These are phyloP conservation scores for Pestalotiopsis fici DNA, from an alignment of 2,329 filamentous ascomycete species.

Conservation along the genomic window DNA sequence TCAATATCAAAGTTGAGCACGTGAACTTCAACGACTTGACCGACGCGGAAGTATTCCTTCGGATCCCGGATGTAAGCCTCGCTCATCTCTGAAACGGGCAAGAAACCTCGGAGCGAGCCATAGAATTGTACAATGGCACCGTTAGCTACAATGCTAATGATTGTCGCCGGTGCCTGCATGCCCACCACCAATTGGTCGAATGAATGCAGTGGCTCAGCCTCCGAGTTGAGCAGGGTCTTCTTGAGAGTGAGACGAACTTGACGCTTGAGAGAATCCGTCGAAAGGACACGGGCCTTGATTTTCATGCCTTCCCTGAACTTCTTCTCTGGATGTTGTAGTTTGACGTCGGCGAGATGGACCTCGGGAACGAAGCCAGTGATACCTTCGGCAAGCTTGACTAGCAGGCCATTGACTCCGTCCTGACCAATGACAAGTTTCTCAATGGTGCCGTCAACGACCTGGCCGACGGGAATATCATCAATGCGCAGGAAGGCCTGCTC, in stretches of 20 bases:
- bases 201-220: constrained; percentile 74
- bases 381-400: constrained; percentile 82
- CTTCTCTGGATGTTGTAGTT: constrained; percentile 89
- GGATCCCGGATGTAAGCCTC: constrained; percentile 93
- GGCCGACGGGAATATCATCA: constrained; percentile 83
- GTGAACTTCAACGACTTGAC: constrained; percentile 90
- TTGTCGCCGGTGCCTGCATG: constrained; percentile 80
- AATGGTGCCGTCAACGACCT: constrained; percentile 78
- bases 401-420: constrained; percentile 76
- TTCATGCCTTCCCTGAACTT: constrained; percentile 88
- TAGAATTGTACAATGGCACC: constrained; percentile 95
- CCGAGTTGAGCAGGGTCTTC: constrained; percentile 91
- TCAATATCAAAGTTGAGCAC: constrained; percentile 79
- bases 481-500: constrained; percentile 89
- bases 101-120: constrained; percentile 77
- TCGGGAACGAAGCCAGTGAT: constrained; percentile 88
- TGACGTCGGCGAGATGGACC: constrained; percentile 84
- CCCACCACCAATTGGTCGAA: constrained; percentile 76
- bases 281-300: constrained; percentile 84
- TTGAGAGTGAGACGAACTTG: constrained; percentile 88
- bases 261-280: constrained; percentile 72
- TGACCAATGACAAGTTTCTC: constrained; percentile 81
- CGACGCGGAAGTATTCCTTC: constrained; percentile 82
- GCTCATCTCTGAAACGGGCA: constrained; percentile 96
- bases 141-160: constrained; percentile 75